Base-by-base conservation (phyloP, 495 filamentous ascomycete genomes). In the Tuber magnatum region DNA sequence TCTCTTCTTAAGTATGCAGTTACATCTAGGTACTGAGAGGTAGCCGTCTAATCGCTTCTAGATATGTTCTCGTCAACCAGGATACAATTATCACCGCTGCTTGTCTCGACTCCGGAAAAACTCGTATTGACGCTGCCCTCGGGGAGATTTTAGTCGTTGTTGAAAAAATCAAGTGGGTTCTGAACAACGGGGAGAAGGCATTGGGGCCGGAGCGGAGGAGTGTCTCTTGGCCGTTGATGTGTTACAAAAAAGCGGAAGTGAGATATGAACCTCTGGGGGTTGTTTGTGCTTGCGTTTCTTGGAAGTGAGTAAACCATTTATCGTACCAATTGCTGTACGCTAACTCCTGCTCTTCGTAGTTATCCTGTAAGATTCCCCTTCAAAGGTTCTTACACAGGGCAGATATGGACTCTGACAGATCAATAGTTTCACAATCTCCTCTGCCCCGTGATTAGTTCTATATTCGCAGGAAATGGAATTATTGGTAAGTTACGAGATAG, bases 81-180 rank as follows among this genome's bases (percentile, higher is more conserved):
- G 92, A 97, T 72, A 86, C 89, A 44, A 95, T 99, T 77, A 93
- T 92, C 73, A 89, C 88, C 22, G 89, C 92, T 38, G 94, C 94
- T 70, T 97, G 94, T 81, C 86, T 97, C 24, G 95, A 99, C 85
- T 95, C 93, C n/a, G 95, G 95, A 71, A 99, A 99, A 85, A 97
- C 96, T 8, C 92, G 92, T 85, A 89, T 97, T 41, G 95, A 99
- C 82, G 94, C 94, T 14, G 89, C 90, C 48, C 90, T 99, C 51
- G 95, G 95, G 44, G 95, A 99, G 86, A 93, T 97, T 73, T 87
- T 99, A 69, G 93, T 97, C 10, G 97, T 94, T 18, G 88, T 88
- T 0, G 95, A 98, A 85, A 97, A 97, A 84, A 88, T 99, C 51
- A 89, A 92, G 81, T 99, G 94, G 94, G 97, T 93, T 0, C 91